Evolutionary conservation across 1,284 basidiomycete species (phyloP), one percentile per base, ranked within the genome.

Genomic region (Ganoderma resinaceum): DNA sequence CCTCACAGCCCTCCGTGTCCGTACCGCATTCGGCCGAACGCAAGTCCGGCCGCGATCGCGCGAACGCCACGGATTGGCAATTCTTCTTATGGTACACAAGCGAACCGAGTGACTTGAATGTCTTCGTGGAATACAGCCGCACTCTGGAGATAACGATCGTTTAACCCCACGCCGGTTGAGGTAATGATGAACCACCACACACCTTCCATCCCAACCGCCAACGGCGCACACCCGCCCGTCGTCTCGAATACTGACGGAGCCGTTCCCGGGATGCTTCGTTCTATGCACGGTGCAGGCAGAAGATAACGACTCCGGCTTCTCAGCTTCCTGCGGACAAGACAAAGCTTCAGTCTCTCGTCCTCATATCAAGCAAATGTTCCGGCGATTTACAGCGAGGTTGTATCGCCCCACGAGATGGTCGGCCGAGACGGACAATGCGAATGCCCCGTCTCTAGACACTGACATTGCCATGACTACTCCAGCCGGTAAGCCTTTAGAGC

Each of bases 201-300:
- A 95, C 95, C 85, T 88, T 40, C 95, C 95, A 73, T 97, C 95
- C 95, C 95, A 97, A 0, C 95, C 93, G 3, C 92, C 95, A 1
- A 95, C 82, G 0, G 93, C 94, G 72, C 94, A 93, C 0, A 96
- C 87, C 35, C 86, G 85, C 0, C 90, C 93, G 74, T 93, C 90
- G 46, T 88, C 84, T n/a, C 89, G 88, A n/a, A 96, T 87, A 1
- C 90, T 85, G 31, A 96, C 79, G 4, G 89, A 86, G 0, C 86
- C 85, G 74, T 95, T 95, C 1, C 95, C 95, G 0, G 93, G 88
- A 71, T 94, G 85, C 74, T 91, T 95, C n/a, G 89, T 95, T 66
- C 86, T 84, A 73, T 88, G 81, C 0, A 78, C 75, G 3, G 76
- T 79, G 63, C 79, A 80, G 12, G 74, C 70, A 11, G 70, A 43